Percentiles rank a stretch among this genome's conserved stretches.
These are phyloP conservation scores for Rhizophlyctis rosea DNA, from an alignment of 192 early-diverging fungal genomes.

Conservation along the genomic window DNA sequence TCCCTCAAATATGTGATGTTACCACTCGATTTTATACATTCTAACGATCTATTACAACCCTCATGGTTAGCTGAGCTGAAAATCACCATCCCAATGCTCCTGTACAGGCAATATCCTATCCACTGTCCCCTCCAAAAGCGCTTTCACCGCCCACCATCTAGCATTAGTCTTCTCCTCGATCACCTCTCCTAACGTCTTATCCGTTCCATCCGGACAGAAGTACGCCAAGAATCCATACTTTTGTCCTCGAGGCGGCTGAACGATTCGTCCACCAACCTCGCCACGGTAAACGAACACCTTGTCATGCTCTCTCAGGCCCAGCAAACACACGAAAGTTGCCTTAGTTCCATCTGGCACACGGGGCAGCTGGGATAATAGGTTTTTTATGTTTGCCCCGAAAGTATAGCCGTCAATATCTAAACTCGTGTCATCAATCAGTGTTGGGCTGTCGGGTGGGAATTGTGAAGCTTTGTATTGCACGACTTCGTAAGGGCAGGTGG, in stretches of 20 bases:
- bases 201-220: constrained; percentile 10
- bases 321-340: constrained; percentile 1
- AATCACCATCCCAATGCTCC: constrained; percentile 6
- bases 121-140: background rate
- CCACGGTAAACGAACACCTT: constrained; percentile 2
- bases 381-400: constrained; percentile 9
- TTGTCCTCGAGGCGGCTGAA: constrained; percentile 7
- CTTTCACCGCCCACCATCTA: background rate
- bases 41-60: too few species aligned
- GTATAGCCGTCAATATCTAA: background rate
- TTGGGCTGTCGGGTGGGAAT: background rate
- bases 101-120: background rate
- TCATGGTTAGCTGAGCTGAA: constrained; percentile 3
- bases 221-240: constrained; percentile 5
- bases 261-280: background rate
- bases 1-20: too few species aligned
- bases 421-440: constrained; percentile 3
- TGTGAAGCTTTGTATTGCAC: constrained; percentile 18
- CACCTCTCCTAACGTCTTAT: constrained; percentile 2
- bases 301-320: background rate
- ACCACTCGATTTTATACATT: too few species aligned
- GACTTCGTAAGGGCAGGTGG: constrained; percentile 1
- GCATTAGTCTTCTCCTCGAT: constrained; percentile 1
- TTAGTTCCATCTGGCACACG: background rate
- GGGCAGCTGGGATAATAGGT: background rate